These are phyloP conservation scores for Starmerella bacillaris DNA, from an alignment of 805 yeast species.

Conservation along the genomic window DNA sequence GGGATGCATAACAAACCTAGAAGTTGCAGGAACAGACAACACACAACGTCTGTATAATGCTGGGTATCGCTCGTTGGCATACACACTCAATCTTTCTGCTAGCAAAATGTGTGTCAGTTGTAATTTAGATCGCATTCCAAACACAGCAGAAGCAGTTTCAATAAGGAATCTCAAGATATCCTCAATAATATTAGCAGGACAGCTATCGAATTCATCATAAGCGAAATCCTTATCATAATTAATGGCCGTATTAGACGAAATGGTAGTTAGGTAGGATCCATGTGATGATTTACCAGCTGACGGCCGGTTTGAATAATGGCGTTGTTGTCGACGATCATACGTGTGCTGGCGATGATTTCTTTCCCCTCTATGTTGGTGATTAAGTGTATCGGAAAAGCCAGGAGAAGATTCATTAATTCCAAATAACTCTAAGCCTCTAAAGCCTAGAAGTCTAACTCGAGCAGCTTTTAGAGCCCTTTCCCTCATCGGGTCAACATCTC, in stretches of 20 bases:
- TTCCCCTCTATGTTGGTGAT: neutral
- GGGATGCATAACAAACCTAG: conserved; percentile 7
- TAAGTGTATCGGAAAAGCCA: neutral
- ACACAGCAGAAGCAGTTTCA: conserved; percentile 3
- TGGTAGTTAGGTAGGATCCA: neutral
- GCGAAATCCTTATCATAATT: neutral
- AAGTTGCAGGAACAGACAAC: conserved; percentile 4
- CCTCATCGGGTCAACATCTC: neutral
- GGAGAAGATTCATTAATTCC: conserved; percentile 1
- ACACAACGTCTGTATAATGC: conserved; percentile 8
- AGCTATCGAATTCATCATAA: conserved; percentile 2
- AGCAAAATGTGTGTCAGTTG: conserved; percentile 3
- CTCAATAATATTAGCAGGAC: conserved; percentile 4
- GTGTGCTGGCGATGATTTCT: too few species aligned
- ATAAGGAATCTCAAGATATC: conserved; percentile 3
- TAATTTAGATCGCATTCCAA: conserved; percentile 1
- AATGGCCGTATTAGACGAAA: neutral
- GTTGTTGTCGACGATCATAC: too few species aligned
- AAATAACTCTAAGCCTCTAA: conserved; percentile 3
- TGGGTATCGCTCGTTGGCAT: conserved; percentile 2
- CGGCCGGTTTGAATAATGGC: too few species aligned
- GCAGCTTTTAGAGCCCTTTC: conserved; percentile 1
- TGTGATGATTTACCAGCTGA: too few species aligned
- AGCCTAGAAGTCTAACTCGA: conserved; percentile 1
- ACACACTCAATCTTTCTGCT: conserved; percentile 3